Percentiles rank a stretch among this genome's conserved stretches.
Evolutionary conservation across 192 early-diverging fungal genomes (phyloP).

Genomic region (Mortierella antarctica): DNA sequence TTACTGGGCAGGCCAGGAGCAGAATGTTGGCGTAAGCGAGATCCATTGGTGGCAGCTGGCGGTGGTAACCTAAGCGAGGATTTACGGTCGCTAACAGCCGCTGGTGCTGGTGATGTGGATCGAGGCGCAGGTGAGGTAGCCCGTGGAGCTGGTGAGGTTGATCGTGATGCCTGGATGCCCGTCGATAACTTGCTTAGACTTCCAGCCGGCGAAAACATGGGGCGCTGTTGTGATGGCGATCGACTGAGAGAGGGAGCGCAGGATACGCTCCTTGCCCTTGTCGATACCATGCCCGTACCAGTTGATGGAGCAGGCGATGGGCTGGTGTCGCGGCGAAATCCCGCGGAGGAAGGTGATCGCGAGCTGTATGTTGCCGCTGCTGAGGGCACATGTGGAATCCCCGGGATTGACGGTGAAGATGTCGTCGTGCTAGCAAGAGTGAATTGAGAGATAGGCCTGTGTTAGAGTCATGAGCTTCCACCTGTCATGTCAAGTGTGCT

Average conservation of each 20-base stretch:
- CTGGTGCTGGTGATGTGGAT: not conserved
- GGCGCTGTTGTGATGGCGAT: conserved; percentile 11
- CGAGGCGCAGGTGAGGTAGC: not conserved
- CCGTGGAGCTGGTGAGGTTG: conserved; percentile 4
- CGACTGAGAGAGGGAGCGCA: conserved; percentile 27
- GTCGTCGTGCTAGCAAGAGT: conserved; percentile 30
- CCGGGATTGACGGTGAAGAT: conserved; percentile 45
- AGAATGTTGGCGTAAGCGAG: conserved; percentile 11
- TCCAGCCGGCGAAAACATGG: conserved; percentile 32
- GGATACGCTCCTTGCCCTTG: conserved; percentile 27
- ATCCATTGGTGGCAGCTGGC: conserved; percentile 26
- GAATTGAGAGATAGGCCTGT: not conserved
- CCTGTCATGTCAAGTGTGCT: not conserved
- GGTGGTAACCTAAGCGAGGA: conserved; percentile 31
- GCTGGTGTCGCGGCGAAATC: conserved; percentile 13
- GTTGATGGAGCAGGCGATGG: conserved; percentile 6
- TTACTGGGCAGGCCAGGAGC: conserved; percentile 9
- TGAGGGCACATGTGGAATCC: conserved; percentile 37
- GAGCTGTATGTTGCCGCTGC: conserved; percentile 37
- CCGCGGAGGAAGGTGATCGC: conserved; percentile 20
- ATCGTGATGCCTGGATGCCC: conserved; percentile 8
- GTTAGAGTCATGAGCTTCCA: not conserved
- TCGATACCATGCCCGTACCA: conserved; percentile 8
- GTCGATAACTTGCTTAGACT: conserved; percentile 38
- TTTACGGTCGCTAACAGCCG: conserved; percentile 1